Conservation (phyloP, 2,329 filamentous ascomycete genomes). For the Venturia nashicola region DNA sequence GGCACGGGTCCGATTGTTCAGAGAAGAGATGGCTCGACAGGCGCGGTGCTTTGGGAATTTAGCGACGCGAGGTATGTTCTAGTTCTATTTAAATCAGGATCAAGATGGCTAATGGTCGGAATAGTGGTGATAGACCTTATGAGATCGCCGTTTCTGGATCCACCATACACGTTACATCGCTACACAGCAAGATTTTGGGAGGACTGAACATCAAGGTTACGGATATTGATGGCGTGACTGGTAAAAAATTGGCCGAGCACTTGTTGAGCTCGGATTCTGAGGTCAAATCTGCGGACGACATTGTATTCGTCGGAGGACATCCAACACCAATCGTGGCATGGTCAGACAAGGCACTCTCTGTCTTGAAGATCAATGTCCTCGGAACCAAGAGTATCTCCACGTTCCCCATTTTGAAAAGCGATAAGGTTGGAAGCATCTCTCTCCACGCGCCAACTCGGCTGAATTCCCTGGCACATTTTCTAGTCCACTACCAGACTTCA, state of each 20-base stretch:
- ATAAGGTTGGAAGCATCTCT: constrained; percentile 37
- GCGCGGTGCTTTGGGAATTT: constrained; percentile 68
- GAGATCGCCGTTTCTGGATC: constrained; percentile 60
- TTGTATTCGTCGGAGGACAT: constrained; percentile 67
- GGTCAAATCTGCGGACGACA: constrained; percentile 48
- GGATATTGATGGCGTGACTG: constrained; percentile 59
- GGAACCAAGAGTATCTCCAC: constrained; percentile 32
- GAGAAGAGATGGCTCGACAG: constrained; percentile 60
- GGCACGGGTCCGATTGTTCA: constrained; percentile 49
- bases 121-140: constrained; percentile 57
- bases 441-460: constrained; percentile 64
- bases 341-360: constrained; percentile 51
- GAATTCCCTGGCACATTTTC: constrained; percentile 67
- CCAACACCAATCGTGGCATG: constrained; percentile 64
- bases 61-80: constrained; percentile 42
- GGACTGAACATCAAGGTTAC: constrained; percentile 68
- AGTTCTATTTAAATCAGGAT: constrained; percentile 6
- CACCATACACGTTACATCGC: constrained; percentile 62
- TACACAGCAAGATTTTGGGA: constrained; percentile 53
- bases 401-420: constrained; percentile 27
- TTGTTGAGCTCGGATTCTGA: constrained; percentile 63
- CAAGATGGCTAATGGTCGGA: constrained; percentile 13
- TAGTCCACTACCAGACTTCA: constrained; percentile 66
- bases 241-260: constrained; percentile 59
- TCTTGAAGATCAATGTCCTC: constrained; percentile 60